A percentile compares a stretch with the other conserved stretches of the same genome.
These are phyloP conservation scores for Eutypa lata DNA, from an alignment of 2,329 filamentous ascomycete genomes.

Conservation along the genomic window DNA sequence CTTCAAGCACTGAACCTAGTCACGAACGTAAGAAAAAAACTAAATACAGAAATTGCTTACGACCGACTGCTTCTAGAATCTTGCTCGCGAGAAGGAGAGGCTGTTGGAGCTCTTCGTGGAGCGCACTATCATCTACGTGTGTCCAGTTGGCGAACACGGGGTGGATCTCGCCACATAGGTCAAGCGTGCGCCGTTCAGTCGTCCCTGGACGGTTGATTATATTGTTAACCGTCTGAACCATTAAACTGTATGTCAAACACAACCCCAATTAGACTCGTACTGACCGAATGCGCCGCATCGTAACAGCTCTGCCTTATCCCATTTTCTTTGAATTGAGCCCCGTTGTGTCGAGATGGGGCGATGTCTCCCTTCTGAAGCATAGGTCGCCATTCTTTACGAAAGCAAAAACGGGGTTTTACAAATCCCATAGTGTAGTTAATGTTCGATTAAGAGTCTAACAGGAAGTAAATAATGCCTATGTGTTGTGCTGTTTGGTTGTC, in stretches of 20 bases:
- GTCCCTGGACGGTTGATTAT: no score
- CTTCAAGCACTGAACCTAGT: no score
- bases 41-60: no score
- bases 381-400: neutral
- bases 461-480: neutral
- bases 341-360: neutral
- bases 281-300: neutral
- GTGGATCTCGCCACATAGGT: conserved; percentile 26
- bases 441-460: neutral
- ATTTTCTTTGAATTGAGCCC: neutral
- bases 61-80: conserved; percentile 24
- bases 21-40: no score
- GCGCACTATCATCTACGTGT: conserved; percentile 9
- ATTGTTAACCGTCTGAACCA: no score
- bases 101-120: conserved; percentile 24
- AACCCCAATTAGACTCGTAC: no score
- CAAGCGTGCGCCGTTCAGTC: conserved; percentile 8
- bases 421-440: neutral
- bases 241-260: no score
- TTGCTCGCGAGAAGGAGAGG: conserved; percentile 29
- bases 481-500: neutral
- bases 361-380: no score
- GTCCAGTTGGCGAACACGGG: conserved; percentile 28
- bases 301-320: neutral
- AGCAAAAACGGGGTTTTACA: neutral